Evolutionary conservation across 345 rosid species (phyloP).

Genomic region (thale cress (Arabidopsis thaliana)): TAIR10.1 NC_003074.8:10072001-10072500

Average conservation of each 20-base stretch:
- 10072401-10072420: slow-evolving; percentile 37
- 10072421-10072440: slow-evolving; percentile 21
- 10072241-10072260: slow-evolving; percentile 56
- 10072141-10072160: slow-evolving; percentile 79
- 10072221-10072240: slow-evolving; percentile 56
- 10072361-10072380: slow-evolving; percentile 43
- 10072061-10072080: slow-evolving; percentile 39
- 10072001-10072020: slow-evolving; percentile 82
- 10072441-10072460: slow-evolving; percentile 32
- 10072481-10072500: slow-evolving; percentile 2
- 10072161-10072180: slow-evolving; percentile 83
- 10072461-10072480: slow-evolving; percentile 13
- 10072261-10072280: slow-evolving; percentile 76
- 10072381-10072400: slow-evolving; percentile 92
- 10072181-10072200: slow-evolving; percentile 73
- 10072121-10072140: slow-evolving; percentile 70
- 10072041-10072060: slow-evolving; percentile 77
- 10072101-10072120: slow-evolving; percentile 53
- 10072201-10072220: slow-evolving; percentile 47
- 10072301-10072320: slow-evolving; percentile 91
- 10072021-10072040: slow-evolving; percentile 83
- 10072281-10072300: slow-evolving; percentile 85
- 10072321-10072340: slow-evolving; percentile 76
- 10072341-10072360: slow-evolving; percentile 55
- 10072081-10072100: slow-evolving; percentile 60